These are phyloP conservation scores for Aspergillus ibericus DNA, from an alignment of 2,329 filamentous ascomycete species.

Conservation along the genomic window DNA sequence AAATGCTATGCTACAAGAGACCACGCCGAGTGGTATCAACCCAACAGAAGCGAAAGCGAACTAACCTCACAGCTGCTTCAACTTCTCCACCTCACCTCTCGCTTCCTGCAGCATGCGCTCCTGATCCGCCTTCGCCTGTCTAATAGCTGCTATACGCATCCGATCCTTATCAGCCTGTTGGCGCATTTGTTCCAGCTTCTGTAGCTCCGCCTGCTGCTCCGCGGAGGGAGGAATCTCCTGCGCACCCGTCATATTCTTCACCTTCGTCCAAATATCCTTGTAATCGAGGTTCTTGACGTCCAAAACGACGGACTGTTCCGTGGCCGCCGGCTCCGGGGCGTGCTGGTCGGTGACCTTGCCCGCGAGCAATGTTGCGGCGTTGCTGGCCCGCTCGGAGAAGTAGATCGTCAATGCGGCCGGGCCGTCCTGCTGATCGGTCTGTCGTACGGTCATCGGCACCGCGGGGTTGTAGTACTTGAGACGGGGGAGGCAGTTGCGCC, in stretches of 20 bases:
- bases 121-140: conserved; percentile 48
- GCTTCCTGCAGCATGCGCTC: conserved; percentile 47
- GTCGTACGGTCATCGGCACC: conserved; percentile 78
- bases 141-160: conserved; percentile 36
- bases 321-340: conserved; percentile 33
- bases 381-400: conserved; percentile 37
- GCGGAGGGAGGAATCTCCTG: conserved; percentile 34
- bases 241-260: conserved; percentile 44
- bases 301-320: conserved; percentile 37
- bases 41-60: conserved; percentile 7
- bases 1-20: conserved; percentile 27
- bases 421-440: conserved; percentile 55
- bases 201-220: conserved; percentile 38
- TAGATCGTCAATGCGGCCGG: conserved; percentile 44
- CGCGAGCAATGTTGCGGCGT: conserved; percentile 27
- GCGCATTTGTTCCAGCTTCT: conserved; percentile 37
- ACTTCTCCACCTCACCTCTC: conserved; percentile 45
- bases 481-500: conserved; percentile 75
- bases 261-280: conserved; percentile 45
- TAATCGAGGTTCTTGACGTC: conserved; percentile 42
- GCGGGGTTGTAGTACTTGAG: conserved; percentile 94
- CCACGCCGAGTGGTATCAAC: conserved; percentile 13
- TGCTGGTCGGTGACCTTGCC: conserved; percentile 30
- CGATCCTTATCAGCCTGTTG: conserved; percentile 41
- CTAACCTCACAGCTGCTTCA: conserved; percentile 37